phyloP scores from a whole-genome alignment of 176 grass and related monocot genomes.

The Oryza officinalis region DNA sequence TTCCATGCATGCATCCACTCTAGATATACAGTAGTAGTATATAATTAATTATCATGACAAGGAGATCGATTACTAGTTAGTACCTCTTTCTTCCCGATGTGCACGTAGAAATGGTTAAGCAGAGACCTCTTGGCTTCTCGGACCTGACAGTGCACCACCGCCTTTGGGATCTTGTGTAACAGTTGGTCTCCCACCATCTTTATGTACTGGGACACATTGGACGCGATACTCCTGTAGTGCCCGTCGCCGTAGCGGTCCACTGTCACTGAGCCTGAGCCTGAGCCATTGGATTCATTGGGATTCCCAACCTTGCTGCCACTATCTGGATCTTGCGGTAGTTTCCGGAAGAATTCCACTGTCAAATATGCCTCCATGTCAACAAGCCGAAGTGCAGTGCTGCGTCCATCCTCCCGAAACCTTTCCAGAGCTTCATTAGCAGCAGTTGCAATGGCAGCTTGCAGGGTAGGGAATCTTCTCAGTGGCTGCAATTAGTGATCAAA shows the following conservation, averaged over 20 bases:
- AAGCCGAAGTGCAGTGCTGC: slow-evolving; percentile 57
- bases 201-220: slow-evolving; percentile 67
- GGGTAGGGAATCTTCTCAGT: slow-evolving; percentile 66
- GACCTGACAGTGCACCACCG: slow-evolving; percentile 73
- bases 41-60: background rate
- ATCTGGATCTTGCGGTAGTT: slow-evolving; percentile 56
- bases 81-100: slow-evolving; percentile 68
- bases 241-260: slow-evolving; percentile 65
- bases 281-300: background rate
- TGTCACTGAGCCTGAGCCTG: background rate
- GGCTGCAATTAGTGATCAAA: slow-evolving; percentile 32
- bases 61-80: background rate
- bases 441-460: slow-evolving; percentile 63
- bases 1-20: too few species aligned
- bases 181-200: slow-evolving; percentile 63
- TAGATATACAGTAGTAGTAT: too few species aligned
- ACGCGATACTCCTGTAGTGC: slow-evolving; percentile 71
- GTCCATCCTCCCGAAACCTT: slow-evolving; percentile 62
- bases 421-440: slow-evolving; percentile 58
- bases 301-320: slow-evolving; percentile 10
- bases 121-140: slow-evolving; percentile 73
- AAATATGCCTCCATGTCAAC: slow-evolving; percentile 83
- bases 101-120: slow-evolving; percentile 60
- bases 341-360: slow-evolving; percentile 79
- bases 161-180: slow-evolving; percentile 62